phyloP scores from a whole-genome alignment of 1,284 basidiomycete species.

The Ganoderma lucidum region DNA sequence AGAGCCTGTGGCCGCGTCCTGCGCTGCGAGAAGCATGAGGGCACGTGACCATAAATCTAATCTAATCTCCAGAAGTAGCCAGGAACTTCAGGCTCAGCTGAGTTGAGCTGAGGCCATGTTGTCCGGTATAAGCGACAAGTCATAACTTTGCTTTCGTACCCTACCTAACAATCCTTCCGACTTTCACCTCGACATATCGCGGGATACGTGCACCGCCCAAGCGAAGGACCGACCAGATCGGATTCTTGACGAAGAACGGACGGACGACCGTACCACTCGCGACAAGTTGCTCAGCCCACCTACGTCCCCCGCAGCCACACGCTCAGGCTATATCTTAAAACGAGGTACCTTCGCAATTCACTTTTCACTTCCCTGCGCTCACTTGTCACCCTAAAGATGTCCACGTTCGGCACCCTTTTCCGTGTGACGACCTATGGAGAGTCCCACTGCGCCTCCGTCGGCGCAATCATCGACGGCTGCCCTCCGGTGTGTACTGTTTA shows the following conservation, averaged over 20 bases:
- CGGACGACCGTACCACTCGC: not conserved
- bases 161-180: not conserved
- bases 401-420: conserved; percentile 90
- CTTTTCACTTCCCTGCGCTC: not conserved
- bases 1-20: not conserved
- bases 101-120: not conserved
- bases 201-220: not conserved
- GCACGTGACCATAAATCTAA: conserved; percentile 1
- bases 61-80: conserved; percentile 4
- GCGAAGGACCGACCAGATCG: conserved; percentile 5
- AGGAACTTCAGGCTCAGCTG: not conserved
- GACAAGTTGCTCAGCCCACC: not conserved
- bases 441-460: conserved; percentile 96
- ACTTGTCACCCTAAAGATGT: conserved; percentile 63
- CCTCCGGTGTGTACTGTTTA: conserved; percentile 77
- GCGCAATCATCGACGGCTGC: conserved; percentile 97
- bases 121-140: not conserved
- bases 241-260: conserved; percentile 1
- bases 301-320: conserved; percentile 1
- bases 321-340: not conserved
- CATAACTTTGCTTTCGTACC: not conserved
- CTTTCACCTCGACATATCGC: not conserved
- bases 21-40: not conserved
- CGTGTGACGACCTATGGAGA: conserved; percentile 98
- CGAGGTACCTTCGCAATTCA: not conserved